Evolutionary conservation across 1,284 basidiomycete species (phyloP), one percentile per base, ranked within the genome.

Genomic region (Ceratobasidium sp.): DNA sequence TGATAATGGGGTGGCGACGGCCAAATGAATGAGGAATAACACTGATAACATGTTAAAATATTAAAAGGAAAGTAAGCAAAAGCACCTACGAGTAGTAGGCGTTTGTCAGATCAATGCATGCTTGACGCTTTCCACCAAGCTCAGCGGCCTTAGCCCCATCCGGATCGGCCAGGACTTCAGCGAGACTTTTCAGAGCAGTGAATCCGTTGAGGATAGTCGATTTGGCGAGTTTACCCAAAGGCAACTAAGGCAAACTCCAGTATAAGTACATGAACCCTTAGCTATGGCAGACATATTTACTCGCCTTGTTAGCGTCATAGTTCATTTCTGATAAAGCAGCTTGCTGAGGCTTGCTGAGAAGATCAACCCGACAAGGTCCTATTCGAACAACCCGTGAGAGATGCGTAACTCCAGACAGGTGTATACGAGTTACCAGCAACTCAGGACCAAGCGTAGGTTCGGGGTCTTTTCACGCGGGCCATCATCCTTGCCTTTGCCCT

Each of bases 311-410:
- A 1, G 87, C 88, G 76, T 90, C 88, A 76, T 90, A 90, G 77
- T 89, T 89, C 87, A 90, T 87, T 2, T 85, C 85, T 10, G 85
- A 85, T 76, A 90, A 78, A 26, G 84, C 83, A 0, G 85, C 86
- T 55, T 87, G 82, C 52, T 86, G 74, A 88, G 78, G 34, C 86
- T 88, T 12, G 60, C 64, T 50, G 32, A 45, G 21, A 57, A 48
- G 21, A 72, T 75, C 48, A 61, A 18, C 62, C 26, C 14, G 14
- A n/a, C 3, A 36, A 28, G 71, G 32, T 64, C 57, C 62, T 21
- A 6, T 69, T 23, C 30, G 39, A 32, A 28, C 10, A 18, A 5
- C 32, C 1, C 9, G 57, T 28, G 26, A 28, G 30, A 18, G 45
- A 12, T n/a, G 9, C 12, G 18, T 53, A 18, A n/a, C 18, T 36